Conservation (phyloP, 2,329 filamentous ascomycete genomes). For the Ophiostoma sp. region DNA sequence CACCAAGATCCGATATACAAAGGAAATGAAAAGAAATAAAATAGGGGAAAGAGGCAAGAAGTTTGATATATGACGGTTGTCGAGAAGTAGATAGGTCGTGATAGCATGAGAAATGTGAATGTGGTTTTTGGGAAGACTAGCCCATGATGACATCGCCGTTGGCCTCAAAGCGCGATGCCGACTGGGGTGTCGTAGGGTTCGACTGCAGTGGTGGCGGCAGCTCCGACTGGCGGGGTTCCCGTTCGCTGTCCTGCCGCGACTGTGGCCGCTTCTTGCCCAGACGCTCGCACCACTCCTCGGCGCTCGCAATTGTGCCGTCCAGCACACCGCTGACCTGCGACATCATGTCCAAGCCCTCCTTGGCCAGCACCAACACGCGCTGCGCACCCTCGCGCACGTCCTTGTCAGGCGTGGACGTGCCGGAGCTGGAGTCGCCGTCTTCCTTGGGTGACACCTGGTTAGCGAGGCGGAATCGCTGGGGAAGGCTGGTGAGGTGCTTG, state of each 20-base stretch:
- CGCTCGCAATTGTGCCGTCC: constrained; percentile 81
- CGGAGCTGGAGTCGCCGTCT: not conserved
- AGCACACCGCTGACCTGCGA: constrained; percentile 81
- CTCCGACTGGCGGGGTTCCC: not conserved
- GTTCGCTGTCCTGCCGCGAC: constrained; percentile 7
- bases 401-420: constrained; percentile 27
- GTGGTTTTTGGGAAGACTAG: not conserved
- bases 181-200: not conserved
- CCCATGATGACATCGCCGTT: constrained; percentile 1
- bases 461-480: constrained; percentile 69
- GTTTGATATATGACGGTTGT: not conserved
- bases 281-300: constrained; percentile 83
- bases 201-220: not conserved
- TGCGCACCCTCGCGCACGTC: constrained; percentile 57
- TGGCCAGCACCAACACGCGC: constrained; percentile 76
- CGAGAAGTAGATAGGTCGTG: not conserved
- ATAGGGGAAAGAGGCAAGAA: not conserved
- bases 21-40: not conserved
- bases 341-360: constrained; percentile 92
- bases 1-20: not conserved
- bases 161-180: not conserved
- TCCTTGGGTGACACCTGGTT: constrained; percentile 36
- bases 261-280: constrained; percentile 50
- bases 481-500: constrained; percentile 75
- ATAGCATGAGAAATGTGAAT: not conserved